A percentile compares a stretch with the other conserved stretches of the same genome.
Evolutionary conservation across 139 green algal species (phyloP).

Genomic region (Marvania coccoides): DNA sequence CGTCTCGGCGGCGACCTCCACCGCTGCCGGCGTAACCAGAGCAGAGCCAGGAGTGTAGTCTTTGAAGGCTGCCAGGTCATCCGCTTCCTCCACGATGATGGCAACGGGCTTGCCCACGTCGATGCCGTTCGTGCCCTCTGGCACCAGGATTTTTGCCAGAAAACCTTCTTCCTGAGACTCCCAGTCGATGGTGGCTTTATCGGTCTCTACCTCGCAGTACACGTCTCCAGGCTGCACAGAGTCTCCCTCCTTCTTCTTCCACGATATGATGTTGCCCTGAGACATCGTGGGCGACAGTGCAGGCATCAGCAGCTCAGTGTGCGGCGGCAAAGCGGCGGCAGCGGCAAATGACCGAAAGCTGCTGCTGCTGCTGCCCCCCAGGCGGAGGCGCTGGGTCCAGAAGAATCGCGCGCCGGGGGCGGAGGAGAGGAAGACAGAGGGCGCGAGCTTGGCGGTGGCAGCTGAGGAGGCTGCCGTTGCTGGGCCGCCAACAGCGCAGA

Average conservation of each 20-base stretch:
- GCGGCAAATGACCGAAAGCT: background rate
- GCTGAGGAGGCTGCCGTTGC: too few species aligned
- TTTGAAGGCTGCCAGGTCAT: constrained; percentile 63
- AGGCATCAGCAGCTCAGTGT: constrained; percentile 77
- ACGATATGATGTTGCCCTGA: constrained; percentile 83
- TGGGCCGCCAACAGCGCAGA: too few species aligned
- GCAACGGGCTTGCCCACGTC: constrained; percentile 48
- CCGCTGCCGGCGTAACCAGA: background rate
- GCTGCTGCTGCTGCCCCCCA: too few species aligned
- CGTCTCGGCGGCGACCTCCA: background rate
- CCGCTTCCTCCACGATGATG: constrained; percentile 72
- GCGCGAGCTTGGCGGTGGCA: too few species aligned
- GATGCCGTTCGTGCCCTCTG: constrained; percentile 60
- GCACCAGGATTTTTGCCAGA: constrained; percentile 76
- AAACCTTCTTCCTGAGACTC: constrained; percentile 90
- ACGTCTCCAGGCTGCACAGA: constrained; percentile 73
- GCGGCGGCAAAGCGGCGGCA: constrained; percentile 15
- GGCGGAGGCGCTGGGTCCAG: too few species aligned
- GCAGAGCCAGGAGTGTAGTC: constrained; percentile 37
- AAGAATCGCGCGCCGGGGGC: too few species aligned
- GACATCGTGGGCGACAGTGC: constrained; percentile 92
- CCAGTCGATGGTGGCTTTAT: constrained; percentile 95
- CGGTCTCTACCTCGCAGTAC: constrained; percentile 92
- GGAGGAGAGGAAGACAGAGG: too few species aligned
- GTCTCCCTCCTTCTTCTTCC: constrained; percentile 87